Evolutionary conservation across 371 early-diverging fungal species (phyloP).

Genomic region (Catenaria anguillulae): DNA sequence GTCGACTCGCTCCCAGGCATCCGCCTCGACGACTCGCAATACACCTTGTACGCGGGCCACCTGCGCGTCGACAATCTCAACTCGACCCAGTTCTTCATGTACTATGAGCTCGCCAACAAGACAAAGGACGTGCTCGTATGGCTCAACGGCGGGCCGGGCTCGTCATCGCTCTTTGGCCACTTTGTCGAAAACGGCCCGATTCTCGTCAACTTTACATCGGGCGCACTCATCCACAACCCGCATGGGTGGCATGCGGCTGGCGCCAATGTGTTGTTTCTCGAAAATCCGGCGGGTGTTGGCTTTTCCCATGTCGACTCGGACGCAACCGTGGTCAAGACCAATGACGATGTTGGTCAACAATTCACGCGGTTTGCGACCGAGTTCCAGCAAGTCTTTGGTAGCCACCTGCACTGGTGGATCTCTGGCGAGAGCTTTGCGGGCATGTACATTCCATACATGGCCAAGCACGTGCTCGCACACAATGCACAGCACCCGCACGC

Average conservation of each 20-base stretch:
- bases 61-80: background rate
- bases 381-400: background rate
- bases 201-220: background rate
- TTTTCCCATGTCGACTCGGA: background rate
- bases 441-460: conserved; percentile 6
- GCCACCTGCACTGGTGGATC: background rate
- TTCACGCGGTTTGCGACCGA: background rate
- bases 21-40: background rate
- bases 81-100: conserved; percentile 6
- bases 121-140: background rate
- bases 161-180: background rate
- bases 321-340: background rate
- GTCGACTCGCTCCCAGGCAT: background rate
- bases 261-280: conserved; percentile 1
- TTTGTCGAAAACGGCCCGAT: conserved; percentile 7
- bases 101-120: background rate
- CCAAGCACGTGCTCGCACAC: background rate
- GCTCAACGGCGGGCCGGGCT: conserved; percentile 2
- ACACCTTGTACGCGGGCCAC: conserved; percentile 2
- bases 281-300: conserved; percentile 2
- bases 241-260: background rate
- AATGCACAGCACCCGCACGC: background rate
- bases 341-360: background rate
- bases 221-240: background rate
- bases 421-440: conserved; percentile 2